A percentile compares a stretch with the other conserved stretches of the same genome.
Conservation (phyloP, 176 grass and related monocot species). For the Carex parvula region DNA sequence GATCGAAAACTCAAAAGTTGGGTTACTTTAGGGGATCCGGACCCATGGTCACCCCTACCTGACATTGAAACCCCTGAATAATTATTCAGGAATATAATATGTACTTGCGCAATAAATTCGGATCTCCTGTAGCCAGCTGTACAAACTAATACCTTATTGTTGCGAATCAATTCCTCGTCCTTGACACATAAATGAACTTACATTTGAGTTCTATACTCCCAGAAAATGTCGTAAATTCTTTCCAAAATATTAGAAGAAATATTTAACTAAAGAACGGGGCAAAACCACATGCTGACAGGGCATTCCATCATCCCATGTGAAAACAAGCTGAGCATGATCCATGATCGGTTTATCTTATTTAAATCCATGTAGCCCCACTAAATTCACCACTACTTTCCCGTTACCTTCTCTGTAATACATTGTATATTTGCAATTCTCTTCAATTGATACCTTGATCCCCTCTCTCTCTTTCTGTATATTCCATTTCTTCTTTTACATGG, state of each 20-base stretch:
- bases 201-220: neutral
- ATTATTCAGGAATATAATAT: too few relatives aligned
- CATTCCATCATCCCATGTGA: neutral
- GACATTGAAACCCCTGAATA: too few relatives aligned
- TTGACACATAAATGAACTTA: neutral
- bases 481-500: neutral
- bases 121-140: neutral
- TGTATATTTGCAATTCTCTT: neutral
- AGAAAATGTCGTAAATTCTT: neutral
- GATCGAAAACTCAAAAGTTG: too few relatives aligned
- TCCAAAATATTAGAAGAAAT: neutral
- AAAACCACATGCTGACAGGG: neutral
- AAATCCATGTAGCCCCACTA: constrained; percentile 27
- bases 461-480: neutral
- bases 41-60: too few relatives aligned
- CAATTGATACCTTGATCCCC: neutral
- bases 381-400: neutral
- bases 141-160: too few relatives aligned
- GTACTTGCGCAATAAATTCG: neutral
- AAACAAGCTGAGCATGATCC: neutral
- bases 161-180: too few relatives aligned
- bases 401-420: neutral
- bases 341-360: constrained; percentile 20
- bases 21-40: too few relatives aligned
- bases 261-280: neutral